Evolutionary conservation across 106 monocot genomes (phyloP), one percentile per base, ranked within the genome.

Genomic region (Allium sativum): DNA sequence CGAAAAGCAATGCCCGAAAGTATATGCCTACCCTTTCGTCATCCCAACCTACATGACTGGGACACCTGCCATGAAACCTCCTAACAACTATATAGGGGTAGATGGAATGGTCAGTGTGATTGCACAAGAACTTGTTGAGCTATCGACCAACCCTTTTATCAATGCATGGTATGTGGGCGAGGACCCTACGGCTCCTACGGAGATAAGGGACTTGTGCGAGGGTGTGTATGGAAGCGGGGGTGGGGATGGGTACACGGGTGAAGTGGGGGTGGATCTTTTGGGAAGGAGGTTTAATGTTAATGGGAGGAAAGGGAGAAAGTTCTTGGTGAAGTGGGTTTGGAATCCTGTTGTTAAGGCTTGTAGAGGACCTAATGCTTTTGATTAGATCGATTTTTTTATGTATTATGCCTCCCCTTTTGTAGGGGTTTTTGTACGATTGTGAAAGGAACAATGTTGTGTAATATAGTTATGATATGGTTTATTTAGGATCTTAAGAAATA

Each of bases 131-230:
- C 75, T 88, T 62, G 88, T 80, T 5, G 88, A 88, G 73, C 69
- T 88, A 58, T 19, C 88, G n/a, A 72, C 83, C 14, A 83, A 88
- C 65, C 88, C 88, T 31, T 61, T 88, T 43, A 78, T 81, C 44
- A 88, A 84, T 65, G 80, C 88, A 7, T 88, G 88, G 88, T 88
- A 88, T 70, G 88, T 83, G 55, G 88, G 88, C 1, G 83, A 83
- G 66, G 88, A 88, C 57, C 88, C 83, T 42, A 80, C 83, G 42
- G 74, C 83, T 43, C 88, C 88, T 17, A 84, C 88, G 18, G 84
- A 84, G 78, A 89, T 89, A 46, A 84, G 61, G n/a, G 88, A 89
- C 46, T 68, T 89, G 10, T 89, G 88, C 41, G 84, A 84, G 53
- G 88, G 88, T 7, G 75, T 89, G 7, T 89, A 84, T 48, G 84